Evolutionary conservation across 2,329 filamentous ascomycete genomes (phyloP).

Genomic region (Phialophora verrucosa): DNA sequence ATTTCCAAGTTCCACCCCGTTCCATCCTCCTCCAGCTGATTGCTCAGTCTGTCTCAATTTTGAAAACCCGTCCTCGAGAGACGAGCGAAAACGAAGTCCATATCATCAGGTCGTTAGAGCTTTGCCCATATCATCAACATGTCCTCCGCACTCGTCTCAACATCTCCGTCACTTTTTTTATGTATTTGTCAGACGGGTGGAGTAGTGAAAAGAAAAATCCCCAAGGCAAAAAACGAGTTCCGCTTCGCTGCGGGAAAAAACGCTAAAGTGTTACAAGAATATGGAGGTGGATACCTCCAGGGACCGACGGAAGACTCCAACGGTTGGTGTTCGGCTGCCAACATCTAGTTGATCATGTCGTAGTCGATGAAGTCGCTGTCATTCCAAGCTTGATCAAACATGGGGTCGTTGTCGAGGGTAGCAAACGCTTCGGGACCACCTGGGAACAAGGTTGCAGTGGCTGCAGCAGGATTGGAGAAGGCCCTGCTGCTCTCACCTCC

Average conservation of each 20-base stretch:
- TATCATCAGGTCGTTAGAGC: constrained; percentile 20
- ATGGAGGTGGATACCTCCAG: neutral
- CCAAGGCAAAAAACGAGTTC: constrained; percentile 3
- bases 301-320: neutral
- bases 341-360: constrained; percentile 32
- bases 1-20: neutral
- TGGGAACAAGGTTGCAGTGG: constrained; percentile 38
- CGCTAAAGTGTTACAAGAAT: constrained; percentile 9
- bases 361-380: constrained; percentile 35
- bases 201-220: constrained; percentile 28
- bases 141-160: constrained; percentile 24
- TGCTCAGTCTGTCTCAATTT: constrained; percentile 4
- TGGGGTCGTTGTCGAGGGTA: constrained; percentile 33
- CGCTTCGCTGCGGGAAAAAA: constrained; percentile 8
- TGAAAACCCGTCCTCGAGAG: no score
- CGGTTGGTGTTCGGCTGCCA: neutral
- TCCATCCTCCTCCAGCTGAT: neutral
- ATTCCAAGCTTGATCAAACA: constrained; percentile 31
- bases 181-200: constrained; percentile 32
- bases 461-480: constrained; percentile 37
- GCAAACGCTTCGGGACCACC: constrained; percentile 33
- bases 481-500: constrained; percentile 32
- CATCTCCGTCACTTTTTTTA: constrained; percentile 34
- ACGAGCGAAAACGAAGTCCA: neutral
- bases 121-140: constrained; percentile 14